Conservation (phyloP, 2,329 filamentous ascomycete species). For the Laburnicola sp. region DNA sequence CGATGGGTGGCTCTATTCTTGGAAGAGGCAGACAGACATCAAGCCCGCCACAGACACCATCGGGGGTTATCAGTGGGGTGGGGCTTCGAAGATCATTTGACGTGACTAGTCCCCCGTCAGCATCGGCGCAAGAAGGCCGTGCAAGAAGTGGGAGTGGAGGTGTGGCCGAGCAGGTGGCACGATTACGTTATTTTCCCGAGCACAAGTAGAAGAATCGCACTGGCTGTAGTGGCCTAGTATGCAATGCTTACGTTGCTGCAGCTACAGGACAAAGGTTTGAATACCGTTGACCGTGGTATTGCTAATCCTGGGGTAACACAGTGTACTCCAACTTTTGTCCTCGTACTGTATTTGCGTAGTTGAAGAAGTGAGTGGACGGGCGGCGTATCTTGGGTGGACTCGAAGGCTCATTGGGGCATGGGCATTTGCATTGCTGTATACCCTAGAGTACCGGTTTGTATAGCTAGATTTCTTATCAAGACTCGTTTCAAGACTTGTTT, state of each 20-base stretch:
- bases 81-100: constrained; percentile 42
- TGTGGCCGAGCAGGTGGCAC: constrained; percentile 40
- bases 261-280: too few species aligned
- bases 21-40: constrained; percentile 17
- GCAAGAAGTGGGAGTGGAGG: constrained; percentile 30
- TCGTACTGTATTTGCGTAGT: background rate
- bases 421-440: constrained; percentile 2
- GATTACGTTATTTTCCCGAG: constrained; percentile 31
- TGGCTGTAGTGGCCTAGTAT: background rate
- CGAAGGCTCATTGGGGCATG: background rate
- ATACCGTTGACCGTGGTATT: too few species aligned
- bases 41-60: constrained; percentile 29
- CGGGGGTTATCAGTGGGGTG: constrained; percentile 30
- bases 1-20: constrained; percentile 23
- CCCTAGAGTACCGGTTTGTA: constrained; percentile 4
- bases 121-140: constrained; percentile 16
- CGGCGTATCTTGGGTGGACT: background rate
- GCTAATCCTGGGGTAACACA: too few species aligned
- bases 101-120: constrained; percentile 14
- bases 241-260: too few species aligned
- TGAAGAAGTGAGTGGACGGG: background rate
- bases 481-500: background rate
- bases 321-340: too few species aligned
- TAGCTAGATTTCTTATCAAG: background rate
- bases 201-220: background rate